Percentiles rank a stretch among this genome's conserved stretches.
These are phyloP conservation scores for Aspergillus proliferans DNA, from an alignment of 2,329 filamentous ascomycete genomes.

Conservation along the genomic window DNA sequence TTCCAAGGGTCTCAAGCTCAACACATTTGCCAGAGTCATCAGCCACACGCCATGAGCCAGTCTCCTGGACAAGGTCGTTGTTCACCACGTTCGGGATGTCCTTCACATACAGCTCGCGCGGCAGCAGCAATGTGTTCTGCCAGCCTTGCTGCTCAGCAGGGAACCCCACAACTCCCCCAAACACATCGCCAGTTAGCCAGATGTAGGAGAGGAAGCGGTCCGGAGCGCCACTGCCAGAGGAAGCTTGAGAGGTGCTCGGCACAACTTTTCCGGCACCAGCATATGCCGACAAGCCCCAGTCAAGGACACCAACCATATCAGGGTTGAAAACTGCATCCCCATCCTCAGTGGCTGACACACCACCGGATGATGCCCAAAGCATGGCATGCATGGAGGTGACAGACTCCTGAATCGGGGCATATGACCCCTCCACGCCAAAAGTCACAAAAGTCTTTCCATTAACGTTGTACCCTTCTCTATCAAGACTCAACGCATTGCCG, in stretches of 20 bases:
- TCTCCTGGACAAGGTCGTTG: conserved; percentile 7
- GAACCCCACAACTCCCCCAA: conserved; percentile 7
- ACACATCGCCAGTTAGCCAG: conserved; percentile 14
- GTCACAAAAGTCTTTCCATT: conserved; percentile 12
- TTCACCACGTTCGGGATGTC: conserved; percentile 10
- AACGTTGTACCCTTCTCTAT: conserved; percentile 11
- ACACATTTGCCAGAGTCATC: neutral
- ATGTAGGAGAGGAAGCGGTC: conserved; percentile 13
- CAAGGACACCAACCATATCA: conserved; percentile 14
- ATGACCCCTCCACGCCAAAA: conserved; percentile 12
- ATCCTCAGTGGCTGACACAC: conserved; percentile 1
- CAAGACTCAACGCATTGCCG: conserved; percentile 10
- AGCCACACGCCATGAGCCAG: conserved; percentile 7
- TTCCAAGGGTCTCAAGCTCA: conserved; percentile 12
- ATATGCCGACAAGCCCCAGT: conserved; percentile 14
- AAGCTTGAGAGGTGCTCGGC: conserved; percentile 8
- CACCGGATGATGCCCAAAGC: conserved; percentile 12
- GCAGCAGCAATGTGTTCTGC: conserved; percentile 10
- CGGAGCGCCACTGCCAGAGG: conserved; percentile 10
- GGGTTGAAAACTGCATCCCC: conserved; percentile 9
- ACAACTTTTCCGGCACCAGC: conserved; percentile 14
- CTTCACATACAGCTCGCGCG: conserved; percentile 8
- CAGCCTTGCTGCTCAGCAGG: conserved; percentile 11
- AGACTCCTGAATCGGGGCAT: conserved; percentile 5
- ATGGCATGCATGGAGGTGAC: conserved; percentile 13